These are phyloP conservation scores for Hanseniaspora osmophila DNA, from an alignment of 805 yeast species.

Conservation along the genomic window DNA sequence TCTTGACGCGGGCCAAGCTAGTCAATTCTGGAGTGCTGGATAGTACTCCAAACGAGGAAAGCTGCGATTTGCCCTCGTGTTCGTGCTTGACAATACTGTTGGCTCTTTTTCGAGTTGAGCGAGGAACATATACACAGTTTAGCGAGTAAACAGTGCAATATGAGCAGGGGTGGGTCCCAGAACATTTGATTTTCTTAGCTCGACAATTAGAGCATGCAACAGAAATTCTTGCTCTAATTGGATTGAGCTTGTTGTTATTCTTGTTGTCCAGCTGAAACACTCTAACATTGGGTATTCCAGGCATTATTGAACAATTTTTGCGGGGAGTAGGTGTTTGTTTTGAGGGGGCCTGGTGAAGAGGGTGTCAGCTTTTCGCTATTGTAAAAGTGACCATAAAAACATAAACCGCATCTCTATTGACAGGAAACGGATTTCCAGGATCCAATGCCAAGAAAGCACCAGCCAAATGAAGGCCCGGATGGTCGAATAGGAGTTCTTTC, in stretches of 20 bases:
- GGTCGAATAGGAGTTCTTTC: no score
- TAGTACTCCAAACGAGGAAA: neutral
- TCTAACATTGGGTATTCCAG: neutral
- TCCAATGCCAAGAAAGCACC: no score
- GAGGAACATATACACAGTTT: slow-evolving; percentile 41
- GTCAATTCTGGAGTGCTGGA: neutral
- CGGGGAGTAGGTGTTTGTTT: no score
- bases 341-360: no score
- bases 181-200: slow-evolving; percentile 65
- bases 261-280: neutral
- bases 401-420: no score
- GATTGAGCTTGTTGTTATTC: slow-evolving; percentile 6
- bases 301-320: neutral
- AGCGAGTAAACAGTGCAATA: slow-evolving; percentile 72
- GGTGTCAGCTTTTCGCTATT: no score
- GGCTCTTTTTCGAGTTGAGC: neutral
- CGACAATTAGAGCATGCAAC: slow-evolving; percentile 69
- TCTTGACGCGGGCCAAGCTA: neutral
- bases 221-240: slow-evolving; percentile 50
- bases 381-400: no score
- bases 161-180: slow-evolving; percentile 64
- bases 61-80: neutral
- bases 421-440: no score
- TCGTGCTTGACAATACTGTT: neutral
- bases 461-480: no score